A percentile compares a stretch with the other conserved stretches of the same genome.
Conservation (phyloP, 768 basidiomycete genomes). For the Leccinum barrowsii region DNA sequence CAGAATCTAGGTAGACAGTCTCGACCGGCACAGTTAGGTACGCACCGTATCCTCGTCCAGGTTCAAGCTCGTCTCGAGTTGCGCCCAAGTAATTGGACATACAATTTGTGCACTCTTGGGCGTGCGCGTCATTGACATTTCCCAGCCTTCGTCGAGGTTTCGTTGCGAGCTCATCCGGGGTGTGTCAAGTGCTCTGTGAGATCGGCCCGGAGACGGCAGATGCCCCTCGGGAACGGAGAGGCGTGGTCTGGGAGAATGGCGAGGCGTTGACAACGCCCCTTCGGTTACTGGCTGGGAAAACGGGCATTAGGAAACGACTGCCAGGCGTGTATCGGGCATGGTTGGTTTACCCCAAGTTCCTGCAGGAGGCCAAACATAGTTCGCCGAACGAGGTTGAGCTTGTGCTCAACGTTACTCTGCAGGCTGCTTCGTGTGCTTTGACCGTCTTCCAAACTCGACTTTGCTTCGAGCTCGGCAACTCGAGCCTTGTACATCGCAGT, state of each 20-base stretch:
- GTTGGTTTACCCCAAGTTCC: slow-evolving; percentile 36
- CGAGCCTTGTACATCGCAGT: slow-evolving; percentile 23
- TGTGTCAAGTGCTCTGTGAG: slow-evolving; percentile 1
- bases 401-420: slow-evolving; percentile 31
- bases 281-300: slow-evolving; percentile 19
- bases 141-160: slow-evolving; percentile 31
- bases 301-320: background rate
- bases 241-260: slow-evolving; percentile 10
- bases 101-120: slow-evolving; percentile 33
- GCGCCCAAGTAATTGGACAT: slow-evolving; percentile 30
- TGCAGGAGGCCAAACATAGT: slow-evolving; percentile 42
- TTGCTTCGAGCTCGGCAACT: slow-evolving; percentile 37
- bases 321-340: background rate
- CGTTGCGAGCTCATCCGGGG: background rate
- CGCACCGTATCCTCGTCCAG: slow-evolving; percentile 43
- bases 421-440: slow-evolving; percentile 33
- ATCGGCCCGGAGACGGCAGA: slow-evolving; percentile 7
- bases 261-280: slow-evolving; percentile 7
- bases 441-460: slow-evolving; percentile 18
- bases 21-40: background rate
- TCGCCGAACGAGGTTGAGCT: slow-evolving; percentile 34
- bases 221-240: background rate
- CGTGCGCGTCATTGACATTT: slow-evolving; percentile 39
- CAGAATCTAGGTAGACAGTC: background rate
- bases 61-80: slow-evolving; percentile 26